These are phyloP conservation scores for Rosellinia necatrix DNA, from an alignment of 2,329 filamentous ascomycete genomes.

Conservation along the genomic window DNA sequence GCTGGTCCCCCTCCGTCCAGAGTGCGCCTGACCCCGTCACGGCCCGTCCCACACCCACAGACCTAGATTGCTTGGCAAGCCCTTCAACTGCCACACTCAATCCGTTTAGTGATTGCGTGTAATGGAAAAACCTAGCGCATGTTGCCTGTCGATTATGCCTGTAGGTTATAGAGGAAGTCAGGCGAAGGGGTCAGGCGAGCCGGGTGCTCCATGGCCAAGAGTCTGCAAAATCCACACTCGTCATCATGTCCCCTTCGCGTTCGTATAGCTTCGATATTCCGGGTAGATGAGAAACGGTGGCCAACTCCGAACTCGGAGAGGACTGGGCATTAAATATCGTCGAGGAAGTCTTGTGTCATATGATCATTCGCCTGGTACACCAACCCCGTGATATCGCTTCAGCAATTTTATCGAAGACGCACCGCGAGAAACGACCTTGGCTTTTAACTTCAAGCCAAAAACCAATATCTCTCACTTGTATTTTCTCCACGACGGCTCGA, in stretches of 20 bases:
- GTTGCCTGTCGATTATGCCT: not conserved
- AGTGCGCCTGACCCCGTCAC: conserved; percentile 17
- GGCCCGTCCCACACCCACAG: conserved; percentile 8
- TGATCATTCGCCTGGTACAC: not conserved
- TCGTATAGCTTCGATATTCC: not conserved
- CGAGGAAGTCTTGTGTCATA: not conserved
- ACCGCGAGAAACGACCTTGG: not conserved
- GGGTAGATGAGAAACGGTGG: not conserved
- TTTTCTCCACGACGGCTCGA: not conserved
- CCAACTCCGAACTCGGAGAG: not conserved
- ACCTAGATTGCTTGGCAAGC: not conserved
- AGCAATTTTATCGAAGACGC: not conserved
- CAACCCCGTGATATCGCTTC: not conserved
- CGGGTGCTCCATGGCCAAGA: conserved; percentile 2
- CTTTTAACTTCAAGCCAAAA: not conserved
- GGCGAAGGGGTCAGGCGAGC: conserved; percentile 5
- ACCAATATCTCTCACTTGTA: not conserved
- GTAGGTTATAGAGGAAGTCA: not conserved
- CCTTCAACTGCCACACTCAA: not conserved
- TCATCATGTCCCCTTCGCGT: not conserved
- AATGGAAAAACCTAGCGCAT: not conserved
- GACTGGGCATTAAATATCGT: conserved; percentile 7
- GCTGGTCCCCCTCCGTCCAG: not conserved
- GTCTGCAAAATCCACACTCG: not conserved
- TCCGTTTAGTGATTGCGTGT: not conserved